Conservation (phyloP, 768 basidiomycete genomes). For the Psilocybe sp. region DNA sequence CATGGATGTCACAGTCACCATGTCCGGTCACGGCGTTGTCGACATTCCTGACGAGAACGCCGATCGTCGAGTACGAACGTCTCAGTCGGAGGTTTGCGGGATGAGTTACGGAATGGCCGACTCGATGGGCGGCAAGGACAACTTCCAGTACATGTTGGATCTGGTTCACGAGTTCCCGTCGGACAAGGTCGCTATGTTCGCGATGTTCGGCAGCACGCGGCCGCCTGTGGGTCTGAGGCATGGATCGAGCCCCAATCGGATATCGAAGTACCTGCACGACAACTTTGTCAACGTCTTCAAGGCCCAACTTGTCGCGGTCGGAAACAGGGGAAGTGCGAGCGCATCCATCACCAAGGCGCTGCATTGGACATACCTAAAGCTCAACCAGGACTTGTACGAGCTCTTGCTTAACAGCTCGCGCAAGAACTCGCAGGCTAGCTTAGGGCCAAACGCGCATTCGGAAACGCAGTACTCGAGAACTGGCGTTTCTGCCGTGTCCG, state of each 20-base stretch:
- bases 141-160: slow-evolving; percentile 80
- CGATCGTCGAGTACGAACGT: slow-evolving; percentile 89
- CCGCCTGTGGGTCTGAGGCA: slow-evolving; percentile 38
- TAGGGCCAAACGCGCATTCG: slow-evolving; percentile 21
- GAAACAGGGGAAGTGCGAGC: slow-evolving; percentile 30
- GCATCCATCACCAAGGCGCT: slow-evolving; percentile 70
- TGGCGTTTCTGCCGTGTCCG: slow-evolving; percentile 82
- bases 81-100: slow-evolving; percentile 80
- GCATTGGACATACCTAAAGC: slow-evolving; percentile 80
- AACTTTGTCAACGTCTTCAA: slow-evolving; percentile 66
- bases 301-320: slow-evolving; percentile 50
- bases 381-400: slow-evolving; percentile 82
- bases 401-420: slow-evolving; percentile 50
- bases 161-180: slow-evolving; percentile 86
- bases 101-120: slow-evolving; percentile 98
- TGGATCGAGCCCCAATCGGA: slow-evolving; percentile 54
- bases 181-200: slow-evolving; percentile 81
- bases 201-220: slow-evolving; percentile 86
- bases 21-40: slow-evolving; percentile 47
- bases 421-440: slow-evolving; percentile 71
- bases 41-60: slow-evolving; percentile 84
- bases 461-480: slow-evolving; percentile 55
- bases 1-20: slow-evolving; percentile 93
- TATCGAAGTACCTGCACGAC: slow-evolving; percentile 85
- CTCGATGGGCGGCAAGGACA: slow-evolving; percentile 75